These are phyloP conservation scores for Chrysanthemum seticuspe DNA, from an alignment of 129 eudicot species.

Conservation along the genomic window DNA sequence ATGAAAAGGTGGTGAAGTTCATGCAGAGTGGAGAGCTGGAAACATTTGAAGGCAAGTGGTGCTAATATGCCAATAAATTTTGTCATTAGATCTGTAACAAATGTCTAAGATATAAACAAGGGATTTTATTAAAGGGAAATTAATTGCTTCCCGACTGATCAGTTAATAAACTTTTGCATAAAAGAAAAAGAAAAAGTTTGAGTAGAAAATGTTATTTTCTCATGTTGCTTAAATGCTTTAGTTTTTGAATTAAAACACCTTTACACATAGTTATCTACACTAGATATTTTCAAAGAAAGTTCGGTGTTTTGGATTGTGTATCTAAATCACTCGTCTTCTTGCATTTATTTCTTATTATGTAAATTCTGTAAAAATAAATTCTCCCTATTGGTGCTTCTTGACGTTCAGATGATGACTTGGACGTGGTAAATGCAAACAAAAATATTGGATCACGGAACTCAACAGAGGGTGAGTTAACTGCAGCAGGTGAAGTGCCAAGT, in stretches of 20 bases:
- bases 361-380: conserved; percentile 7
- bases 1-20: conserved; percentile 76
- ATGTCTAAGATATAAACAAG: no score
- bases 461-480: conserved; percentile 17
- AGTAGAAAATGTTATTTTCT: background rate
- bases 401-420: conserved; percentile 47
- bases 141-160: no score
- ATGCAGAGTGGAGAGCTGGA: conserved; percentile 71
- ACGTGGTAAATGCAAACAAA: conserved; percentile 19
- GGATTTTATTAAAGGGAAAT: no score
- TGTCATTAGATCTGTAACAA: background rate
- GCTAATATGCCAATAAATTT: background rate
- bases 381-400: conserved; percentile 28
- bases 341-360: conserved; percentile 8
- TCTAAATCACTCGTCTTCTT: conserved; percentile 10
- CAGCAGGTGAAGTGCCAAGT: conserved; percentile 10
- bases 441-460: conserved; percentile 17
- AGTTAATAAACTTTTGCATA: background rate
- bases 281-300: no score
- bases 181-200: background rate
- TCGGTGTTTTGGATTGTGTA: background rate
- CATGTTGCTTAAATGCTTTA: no score
- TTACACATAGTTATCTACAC: no score
- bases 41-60: conserved; percentile 57
- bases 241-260: no score